Evolutionary conservation across 2,329 filamentous ascomycete genomes (phyloP).

Genomic region (Colletotrichum salicis): DNA sequence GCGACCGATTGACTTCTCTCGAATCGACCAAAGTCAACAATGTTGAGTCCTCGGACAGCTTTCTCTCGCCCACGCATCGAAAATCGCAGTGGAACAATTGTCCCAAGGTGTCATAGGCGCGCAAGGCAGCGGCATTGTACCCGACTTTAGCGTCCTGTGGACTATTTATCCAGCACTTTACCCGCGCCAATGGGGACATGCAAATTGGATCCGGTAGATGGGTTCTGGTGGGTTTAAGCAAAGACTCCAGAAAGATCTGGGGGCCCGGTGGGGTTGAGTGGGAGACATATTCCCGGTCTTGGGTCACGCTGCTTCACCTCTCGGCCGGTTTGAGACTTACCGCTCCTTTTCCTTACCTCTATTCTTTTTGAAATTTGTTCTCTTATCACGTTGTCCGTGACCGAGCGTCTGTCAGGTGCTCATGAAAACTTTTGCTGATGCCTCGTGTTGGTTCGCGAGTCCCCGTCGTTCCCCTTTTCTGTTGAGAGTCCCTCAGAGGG

Average conservation of each 20-base stretch:
- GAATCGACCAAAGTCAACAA: background rate
- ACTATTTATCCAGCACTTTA: conserved; percentile 33
- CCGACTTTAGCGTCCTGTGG: conserved; percentile 26
- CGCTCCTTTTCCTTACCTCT: conserved; percentile 16
- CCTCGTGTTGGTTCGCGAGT: background rate
- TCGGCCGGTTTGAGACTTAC: conserved; percentile 11
- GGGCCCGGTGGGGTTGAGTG: conserved; percentile 1
- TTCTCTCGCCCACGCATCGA: background rate
- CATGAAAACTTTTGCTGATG: conserved; percentile 5
- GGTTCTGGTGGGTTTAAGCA: conserved; percentile 19
- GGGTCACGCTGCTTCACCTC: conserved; percentile 15
- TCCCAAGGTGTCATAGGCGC: conserved; percentile 26
- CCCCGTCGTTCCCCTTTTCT: background rate
- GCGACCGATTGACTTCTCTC: background rate
- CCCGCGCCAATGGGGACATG: conserved; percentile 27
- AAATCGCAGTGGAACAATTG: background rate
- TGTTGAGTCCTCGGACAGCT: background rate
- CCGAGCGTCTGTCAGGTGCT: conserved; percentile 6
- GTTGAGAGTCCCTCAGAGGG: background rate
- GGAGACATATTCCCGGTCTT: background rate
- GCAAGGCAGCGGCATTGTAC: conserved; percentile 32
- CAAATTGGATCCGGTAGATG: conserved; percentile 19
- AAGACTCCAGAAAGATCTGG: conserved; percentile 5
- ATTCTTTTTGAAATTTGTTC: background rate
- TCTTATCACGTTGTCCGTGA: conserved; percentile 12